phyloP scores from a whole-genome alignment of 140 eudicot species.

The Oenanthe javanica region DNA sequence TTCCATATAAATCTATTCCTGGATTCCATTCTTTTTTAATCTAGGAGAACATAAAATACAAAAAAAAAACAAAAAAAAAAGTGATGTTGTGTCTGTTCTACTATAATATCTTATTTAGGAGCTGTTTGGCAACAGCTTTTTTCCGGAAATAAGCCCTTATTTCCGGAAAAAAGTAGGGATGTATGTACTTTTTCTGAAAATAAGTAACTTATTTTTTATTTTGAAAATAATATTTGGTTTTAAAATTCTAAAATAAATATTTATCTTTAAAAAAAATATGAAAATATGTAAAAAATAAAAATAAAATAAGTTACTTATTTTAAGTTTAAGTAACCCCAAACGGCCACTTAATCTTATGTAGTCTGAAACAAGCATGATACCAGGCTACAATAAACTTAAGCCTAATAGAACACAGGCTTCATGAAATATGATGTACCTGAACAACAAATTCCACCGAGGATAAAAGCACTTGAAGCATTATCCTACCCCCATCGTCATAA shows the following conservation, averaged over 20 bases:
- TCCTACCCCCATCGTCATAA: slow-evolving; percentile 35
- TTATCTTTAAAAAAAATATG: too few relatives aligned
- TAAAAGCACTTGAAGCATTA: slow-evolving; percentile 58
- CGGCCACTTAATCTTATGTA: background rate
- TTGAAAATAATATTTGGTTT: too few relatives aligned
- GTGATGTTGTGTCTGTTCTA: background rate
- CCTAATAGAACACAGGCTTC: background rate
- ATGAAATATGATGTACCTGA: slow-evolving; percentile 36
- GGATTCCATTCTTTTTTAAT: background rate
- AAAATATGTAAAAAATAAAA: too few relatives aligned
- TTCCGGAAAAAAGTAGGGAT: too few relatives aligned
- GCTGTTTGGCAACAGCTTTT: too few relatives aligned
- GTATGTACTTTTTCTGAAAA: too few relatives aligned
- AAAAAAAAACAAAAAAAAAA: background rate
- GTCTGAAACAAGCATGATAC: background rate
- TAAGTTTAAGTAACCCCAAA: too few relatives aligned
- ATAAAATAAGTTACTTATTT: too few relatives aligned
- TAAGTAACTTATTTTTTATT: too few relatives aligned
- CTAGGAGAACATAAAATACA: background rate
- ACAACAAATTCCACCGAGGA: slow-evolving; percentile 37
- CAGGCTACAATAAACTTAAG: background rate
- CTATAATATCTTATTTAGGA: background rate
- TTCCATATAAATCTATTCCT: background rate
- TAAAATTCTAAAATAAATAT: too few relatives aligned
- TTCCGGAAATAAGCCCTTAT: too few relatives aligned